These are phyloP conservation scores for Paramyrothecium sp. DNA, from an alignment of 2,329 filamentous ascomycete species.

Conservation along the genomic window DNA sequence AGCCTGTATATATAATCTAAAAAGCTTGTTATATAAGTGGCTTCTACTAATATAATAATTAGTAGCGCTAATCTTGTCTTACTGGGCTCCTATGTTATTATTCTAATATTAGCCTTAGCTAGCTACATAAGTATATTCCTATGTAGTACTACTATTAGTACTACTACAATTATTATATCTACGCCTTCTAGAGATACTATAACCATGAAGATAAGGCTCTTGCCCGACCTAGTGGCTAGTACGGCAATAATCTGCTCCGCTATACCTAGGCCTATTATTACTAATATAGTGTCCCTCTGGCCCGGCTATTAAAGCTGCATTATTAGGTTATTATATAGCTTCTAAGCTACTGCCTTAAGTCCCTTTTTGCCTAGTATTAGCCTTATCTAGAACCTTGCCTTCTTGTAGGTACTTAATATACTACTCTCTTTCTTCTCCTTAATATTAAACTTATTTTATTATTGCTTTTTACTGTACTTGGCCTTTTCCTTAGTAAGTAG, in stretches of 20 bases:
- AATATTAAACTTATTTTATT: neutral
- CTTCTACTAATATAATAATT: constrained; percentile 4
- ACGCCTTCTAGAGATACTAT: neutral
- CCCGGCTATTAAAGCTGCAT: neutral
- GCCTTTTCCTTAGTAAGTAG: constrained; percentile 3
- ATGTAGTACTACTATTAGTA: constrained; percentile 2
- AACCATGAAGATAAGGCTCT: neutral
- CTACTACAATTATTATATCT: constrained; percentile 2
- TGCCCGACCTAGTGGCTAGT: constrained; percentile 1
- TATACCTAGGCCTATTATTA: neutral
- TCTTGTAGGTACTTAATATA: neutral
- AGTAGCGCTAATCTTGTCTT: neutral
- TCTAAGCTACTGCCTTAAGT: neutral
- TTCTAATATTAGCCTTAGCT: neutral
- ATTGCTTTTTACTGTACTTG: neutral
- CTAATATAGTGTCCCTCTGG: neutral
- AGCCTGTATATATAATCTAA: constrained; percentile 1
- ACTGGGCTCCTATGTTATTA: neutral
- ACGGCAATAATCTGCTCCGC: constrained; percentile 4
- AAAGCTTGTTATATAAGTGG: constrained; percentile 2
- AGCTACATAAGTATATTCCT: constrained; percentile 1
- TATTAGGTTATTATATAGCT: constrained; percentile 1
- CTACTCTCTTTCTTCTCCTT: neutral
- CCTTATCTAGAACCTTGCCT: constrained; percentile 1
- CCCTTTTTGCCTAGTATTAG: neutral